A percentile compares a stretch with the other conserved stretches of the same genome.
Evolutionary conservation across 108 stramenopile genomes (phyloP).

Genomic region (Stephanodiscus minutulus): DNA sequence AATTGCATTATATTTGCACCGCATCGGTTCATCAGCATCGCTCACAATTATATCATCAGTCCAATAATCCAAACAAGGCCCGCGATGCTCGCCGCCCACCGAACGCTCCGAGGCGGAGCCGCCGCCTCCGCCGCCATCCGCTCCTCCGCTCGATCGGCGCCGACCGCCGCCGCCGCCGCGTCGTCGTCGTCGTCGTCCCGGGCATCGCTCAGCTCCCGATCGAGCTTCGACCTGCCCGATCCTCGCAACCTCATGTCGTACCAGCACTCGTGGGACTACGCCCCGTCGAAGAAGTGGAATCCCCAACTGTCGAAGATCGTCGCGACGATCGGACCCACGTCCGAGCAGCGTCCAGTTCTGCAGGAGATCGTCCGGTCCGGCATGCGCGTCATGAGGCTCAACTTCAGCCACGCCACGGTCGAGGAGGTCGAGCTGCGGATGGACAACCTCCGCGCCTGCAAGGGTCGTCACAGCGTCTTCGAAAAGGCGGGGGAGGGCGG

Average conservation of each 20-base stretch:
- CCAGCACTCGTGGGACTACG: slow-evolving; percentile 37
- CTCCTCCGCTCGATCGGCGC: background rate
- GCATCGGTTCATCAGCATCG: too few species aligned
- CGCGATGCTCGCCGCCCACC: slow-evolving; percentile 4
- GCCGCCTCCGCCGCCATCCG: background rate
- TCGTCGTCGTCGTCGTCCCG: background rate
- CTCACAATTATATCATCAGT: background rate
- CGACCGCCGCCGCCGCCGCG: background rate
- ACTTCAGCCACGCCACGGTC: slow-evolving; percentile 94
- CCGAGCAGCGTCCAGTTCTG: slow-evolving; percentile 83
- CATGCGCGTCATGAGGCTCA: slow-evolving; percentile 92
- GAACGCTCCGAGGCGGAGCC: slow-evolving; percentile 1
- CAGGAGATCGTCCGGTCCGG: slow-evolving; percentile 76
- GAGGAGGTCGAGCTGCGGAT: slow-evolving; percentile 93
- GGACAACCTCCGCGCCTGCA: slow-evolving; percentile 71
- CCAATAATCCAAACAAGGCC: background rate
- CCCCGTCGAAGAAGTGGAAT: slow-evolving; percentile 37
- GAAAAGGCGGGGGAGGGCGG: background rate
- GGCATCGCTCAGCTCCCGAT: slow-evolving; percentile 7
- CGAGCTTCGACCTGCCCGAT: slow-evolving; percentile 50
- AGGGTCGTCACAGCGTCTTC: slow-evolving; percentile 42
- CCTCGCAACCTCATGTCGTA: slow-evolving; percentile 47
- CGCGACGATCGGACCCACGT: slow-evolving; percentile 94
- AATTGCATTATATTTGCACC: too few species aligned
- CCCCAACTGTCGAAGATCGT: slow-evolving; percentile 90